phyloP scores from a whole-genome alignment of 257 asterid species.

The Craterostigma plantagineum region DNA sequence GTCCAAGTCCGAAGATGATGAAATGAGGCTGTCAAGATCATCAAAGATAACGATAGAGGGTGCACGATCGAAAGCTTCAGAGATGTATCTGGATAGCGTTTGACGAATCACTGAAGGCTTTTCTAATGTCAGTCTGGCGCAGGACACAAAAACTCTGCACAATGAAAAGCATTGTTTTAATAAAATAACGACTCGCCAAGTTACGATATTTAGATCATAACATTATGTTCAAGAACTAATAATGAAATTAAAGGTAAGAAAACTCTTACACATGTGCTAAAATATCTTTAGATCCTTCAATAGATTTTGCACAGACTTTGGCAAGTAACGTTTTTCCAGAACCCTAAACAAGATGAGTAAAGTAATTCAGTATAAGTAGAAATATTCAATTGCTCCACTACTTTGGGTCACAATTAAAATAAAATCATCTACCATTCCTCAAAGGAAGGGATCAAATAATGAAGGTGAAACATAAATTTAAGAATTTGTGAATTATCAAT shows the following conservation, averaged over 20 bases:
- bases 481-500: too few species aligned
- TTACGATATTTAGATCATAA: constrained; percentile 3
- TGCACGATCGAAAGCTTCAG: constrained; percentile 78
- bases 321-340: constrained; percentile 87
- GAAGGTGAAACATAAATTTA: too few species aligned
- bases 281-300: constrained; percentile 52
- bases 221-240: constrained; percentile 8
- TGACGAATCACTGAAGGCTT: constrained; percentile 61
- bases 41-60: constrained; percentile 84
- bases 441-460: neutral
- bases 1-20: constrained; percentile 59
- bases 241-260: constrained; percentile 4
- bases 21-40: constrained; percentile 82
- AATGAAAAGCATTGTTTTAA: constrained; percentile 15
- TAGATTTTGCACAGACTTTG: constrained; percentile 47
- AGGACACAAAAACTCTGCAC: constrained; percentile 52
- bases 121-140: constrained; percentile 73
- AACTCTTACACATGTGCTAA: constrained; percentile 62
- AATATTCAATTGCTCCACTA: neutral
- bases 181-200: too few species aligned
- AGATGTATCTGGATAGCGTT: constrained; percentile 39
- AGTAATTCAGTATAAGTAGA: neutral
- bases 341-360: constrained; percentile 26
- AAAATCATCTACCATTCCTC: neutral
- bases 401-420: neutral